Percentiles rank a stretch among this genome's conserved stretches.
phyloP scores from a whole-genome alignment of 2,329 filamentous ascomycete species.

The Botryotinia narcissicola region DNA sequence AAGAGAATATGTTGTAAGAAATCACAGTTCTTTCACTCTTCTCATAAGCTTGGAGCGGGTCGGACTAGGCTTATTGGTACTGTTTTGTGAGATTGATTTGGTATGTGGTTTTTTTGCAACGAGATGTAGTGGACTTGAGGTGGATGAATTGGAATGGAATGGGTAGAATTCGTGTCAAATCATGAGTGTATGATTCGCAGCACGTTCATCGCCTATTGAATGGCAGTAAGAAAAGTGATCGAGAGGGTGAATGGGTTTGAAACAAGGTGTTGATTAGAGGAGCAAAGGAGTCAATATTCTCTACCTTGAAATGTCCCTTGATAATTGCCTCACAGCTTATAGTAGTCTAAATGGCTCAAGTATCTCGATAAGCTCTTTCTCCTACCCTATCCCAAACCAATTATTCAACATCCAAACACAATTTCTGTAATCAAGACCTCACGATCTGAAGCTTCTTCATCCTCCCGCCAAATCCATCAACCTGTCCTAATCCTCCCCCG shows the following conservation, averaged over 20 bases:
- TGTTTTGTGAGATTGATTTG: not conserved
- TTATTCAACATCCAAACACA: no score
- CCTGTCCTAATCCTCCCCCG: not conserved
- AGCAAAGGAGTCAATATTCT: no score
- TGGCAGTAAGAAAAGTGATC: not conserved
- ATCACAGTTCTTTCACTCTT: not conserved
- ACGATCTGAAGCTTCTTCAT: no score
- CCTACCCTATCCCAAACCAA: no score
- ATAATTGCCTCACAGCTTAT: no score
- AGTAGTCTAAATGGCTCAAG: no score
- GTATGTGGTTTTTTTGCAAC: not conserved
- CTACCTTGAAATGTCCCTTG: no score
- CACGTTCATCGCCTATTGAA: not conserved
- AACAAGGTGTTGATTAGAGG: no score
- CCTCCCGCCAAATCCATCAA: no score
- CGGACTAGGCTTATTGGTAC: not conserved
- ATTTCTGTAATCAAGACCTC: no score
- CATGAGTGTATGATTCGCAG: no score
- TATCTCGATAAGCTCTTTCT: no score
- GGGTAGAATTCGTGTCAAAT: fast-evolving
- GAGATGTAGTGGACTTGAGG: not conserved
- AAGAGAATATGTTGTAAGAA: not conserved
- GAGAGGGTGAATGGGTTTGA: not conserved
- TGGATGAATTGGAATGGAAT: not conserved
- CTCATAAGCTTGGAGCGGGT: not conserved